Percentiles rank a stretch among this genome's conserved stretches.
Evolutionary conservation across 1,284 basidiomycete species (phyloP).

Genomic region (Sutorius eximius): DNA sequence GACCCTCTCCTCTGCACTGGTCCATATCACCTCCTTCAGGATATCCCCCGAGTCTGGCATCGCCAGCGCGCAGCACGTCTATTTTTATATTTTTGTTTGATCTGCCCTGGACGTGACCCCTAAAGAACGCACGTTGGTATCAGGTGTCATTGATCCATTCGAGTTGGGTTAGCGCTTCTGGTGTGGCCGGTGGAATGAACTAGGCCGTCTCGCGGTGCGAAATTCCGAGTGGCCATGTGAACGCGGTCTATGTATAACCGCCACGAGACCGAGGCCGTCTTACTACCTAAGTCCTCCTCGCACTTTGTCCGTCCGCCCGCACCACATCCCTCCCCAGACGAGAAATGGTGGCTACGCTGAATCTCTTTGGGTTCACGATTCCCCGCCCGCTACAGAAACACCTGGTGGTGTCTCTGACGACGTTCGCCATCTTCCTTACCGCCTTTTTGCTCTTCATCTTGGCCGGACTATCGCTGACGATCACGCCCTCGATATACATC

Average conservation of each 20-base stretch:
- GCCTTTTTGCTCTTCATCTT: slow-evolving; percentile 73
- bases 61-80: background rate
- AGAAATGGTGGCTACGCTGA: slow-evolving; percentile 19
- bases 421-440: slow-evolving; percentile 47
- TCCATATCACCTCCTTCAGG: background rate
- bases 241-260: background rate
- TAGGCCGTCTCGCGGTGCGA: background rate
- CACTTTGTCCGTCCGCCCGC: background rate
- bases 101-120: background rate
- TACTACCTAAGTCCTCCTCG: background rate
- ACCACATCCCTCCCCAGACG: background rate
- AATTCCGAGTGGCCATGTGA: background rate
- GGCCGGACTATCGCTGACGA: slow-evolving; percentile 70
- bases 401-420: slow-evolving; percentile 45
- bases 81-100: background rate
- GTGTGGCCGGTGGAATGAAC: slow-evolving; percentile 3
- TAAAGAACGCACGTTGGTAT: slow-evolving; percentile 5
- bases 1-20: too few relatives aligned
- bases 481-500: slow-evolving; percentile 72
- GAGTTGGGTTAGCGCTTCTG: background rate
- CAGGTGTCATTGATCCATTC: background rate
- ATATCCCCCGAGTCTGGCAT: background rate
- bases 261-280: background rate
- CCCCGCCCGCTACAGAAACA: slow-evolving; percentile 46
- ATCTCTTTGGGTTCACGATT: slow-evolving; percentile 19